These are phyloP conservation scores for Hawksworthiomyces lignivorus DNA, from an alignment of 2,329 filamentous ascomycete species.

Conservation along the genomic window DNA sequence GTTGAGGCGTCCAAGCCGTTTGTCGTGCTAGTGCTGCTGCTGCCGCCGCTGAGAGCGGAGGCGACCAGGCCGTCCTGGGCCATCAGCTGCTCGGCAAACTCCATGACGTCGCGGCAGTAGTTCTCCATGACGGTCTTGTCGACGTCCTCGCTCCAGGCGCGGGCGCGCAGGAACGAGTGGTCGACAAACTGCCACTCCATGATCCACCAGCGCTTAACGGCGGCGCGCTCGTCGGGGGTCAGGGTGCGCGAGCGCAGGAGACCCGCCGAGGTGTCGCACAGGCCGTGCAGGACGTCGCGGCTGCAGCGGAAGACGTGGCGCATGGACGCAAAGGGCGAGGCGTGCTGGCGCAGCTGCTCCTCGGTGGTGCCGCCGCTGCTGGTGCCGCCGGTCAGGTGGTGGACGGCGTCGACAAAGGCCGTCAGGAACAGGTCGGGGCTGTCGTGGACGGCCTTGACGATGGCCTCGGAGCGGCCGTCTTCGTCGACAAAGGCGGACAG, in stretches of 20 bases:
- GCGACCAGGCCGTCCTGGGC: conserved; percentile 79
- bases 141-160: conserved; percentile 65
- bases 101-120: conserved; percentile 91
- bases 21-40: conserved; percentile 11
- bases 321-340: conserved; percentile 48
- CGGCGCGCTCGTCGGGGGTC: conserved; percentile 52
- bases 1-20: background rate
- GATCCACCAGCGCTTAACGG: conserved; percentile 73
- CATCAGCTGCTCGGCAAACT: conserved; percentile 80
- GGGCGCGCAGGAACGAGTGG: conserved; percentile 74
- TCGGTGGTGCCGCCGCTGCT: conserved; percentile 20
- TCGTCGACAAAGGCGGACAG: conserved; percentile 76
- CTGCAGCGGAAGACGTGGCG: conserved; percentile 49
- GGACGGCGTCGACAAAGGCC: conserved; percentile 36
- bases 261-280: conserved; percentile 50
- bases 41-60: conserved; percentile 47
- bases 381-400: conserved; percentile 28
- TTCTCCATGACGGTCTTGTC: conserved; percentile 78
- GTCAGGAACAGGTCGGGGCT: conserved; percentile 36
- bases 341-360: conserved; percentile 19
- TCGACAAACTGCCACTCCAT: conserved; percentile 75
- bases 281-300: conserved; percentile 46
- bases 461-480: conserved; percentile 40
- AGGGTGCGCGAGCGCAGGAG: conserved; percentile 49
- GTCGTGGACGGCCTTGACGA: conserved; percentile 38